phyloP scores from a whole-genome alignment of 805 yeast genomes.

The Candida rishiriensis region DNA sequence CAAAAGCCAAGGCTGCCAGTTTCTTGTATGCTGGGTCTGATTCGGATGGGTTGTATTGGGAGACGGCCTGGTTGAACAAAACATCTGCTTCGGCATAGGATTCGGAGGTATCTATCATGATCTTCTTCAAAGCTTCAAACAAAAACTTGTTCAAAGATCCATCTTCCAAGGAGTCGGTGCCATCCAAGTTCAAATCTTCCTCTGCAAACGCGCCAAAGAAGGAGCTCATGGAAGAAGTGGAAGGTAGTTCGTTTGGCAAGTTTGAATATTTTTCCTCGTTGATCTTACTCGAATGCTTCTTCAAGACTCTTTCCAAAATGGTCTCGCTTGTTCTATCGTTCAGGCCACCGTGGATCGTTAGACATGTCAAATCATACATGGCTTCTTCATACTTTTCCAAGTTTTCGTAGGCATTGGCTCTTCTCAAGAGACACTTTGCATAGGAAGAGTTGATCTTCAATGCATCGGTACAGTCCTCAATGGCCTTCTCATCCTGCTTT shows the following conservation, averaged over 20 bases:
- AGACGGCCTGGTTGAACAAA: conserved; percentile 54
- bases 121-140: conserved; percentile 56
- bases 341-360: conserved; percentile 81
- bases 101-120: conserved; percentile 44
- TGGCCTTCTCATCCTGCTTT: conserved; percentile 74
- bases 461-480: conserved; percentile 85
- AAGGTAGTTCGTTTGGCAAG: conserved; percentile 59
- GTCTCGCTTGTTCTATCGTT: conserved; percentile 67
- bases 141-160: conserved; percentile 63
- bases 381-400: conserved; percentile 78
- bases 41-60: conserved; percentile 32
- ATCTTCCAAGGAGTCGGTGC: conserved; percentile 40
- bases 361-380: conserved; percentile 85
- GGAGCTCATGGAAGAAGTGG: conserved; percentile 77
- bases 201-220: conserved; percentile 82
- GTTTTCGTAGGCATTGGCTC: conserved; percentile 89
- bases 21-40: conserved; percentile 31
- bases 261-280: conserved; percentile 56
- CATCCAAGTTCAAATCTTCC: conserved; percentile 42
- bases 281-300: conserved; percentile 69
- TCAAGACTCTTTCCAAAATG: conserved; percentile 82
- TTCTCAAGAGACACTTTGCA: conserved; percentile 84
- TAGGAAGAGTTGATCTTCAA: conserved; percentile 84
- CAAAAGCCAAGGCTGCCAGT: conserved; percentile 68
- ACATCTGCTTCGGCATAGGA: conserved; percentile 61